Evolutionary conservation across 1,284 basidiomycete genomes (phyloP).

Genomic region (Heterobasidion annosum): DNA sequence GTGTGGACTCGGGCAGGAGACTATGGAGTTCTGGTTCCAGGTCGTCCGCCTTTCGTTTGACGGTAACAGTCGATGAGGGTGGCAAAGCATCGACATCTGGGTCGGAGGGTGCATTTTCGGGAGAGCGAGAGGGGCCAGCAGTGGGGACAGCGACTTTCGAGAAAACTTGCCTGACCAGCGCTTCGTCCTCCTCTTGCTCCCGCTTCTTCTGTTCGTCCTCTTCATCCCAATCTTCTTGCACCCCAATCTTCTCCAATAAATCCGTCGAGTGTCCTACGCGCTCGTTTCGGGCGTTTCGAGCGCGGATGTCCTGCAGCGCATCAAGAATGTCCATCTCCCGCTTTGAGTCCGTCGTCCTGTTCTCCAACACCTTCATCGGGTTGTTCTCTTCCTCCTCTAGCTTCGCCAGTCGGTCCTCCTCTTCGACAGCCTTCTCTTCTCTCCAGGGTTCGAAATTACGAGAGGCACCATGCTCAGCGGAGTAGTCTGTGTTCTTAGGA

Average conservation of each 20-base stretch:
- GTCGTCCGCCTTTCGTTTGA: conserved; percentile 75
- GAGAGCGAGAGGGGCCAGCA: conserved; percentile 17
- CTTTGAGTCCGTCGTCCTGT: conserved; percentile 84
- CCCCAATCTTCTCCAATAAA: conserved; percentile 43
- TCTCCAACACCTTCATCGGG: conserved; percentile 95
- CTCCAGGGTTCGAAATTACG: conserved; percentile 94
- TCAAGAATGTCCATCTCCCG: conserved; percentile 99
- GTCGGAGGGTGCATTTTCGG: neutral
- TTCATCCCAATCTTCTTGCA: conserved; percentile 61
- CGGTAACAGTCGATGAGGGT: conserved; percentile 38
- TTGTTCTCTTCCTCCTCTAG: conserved; percentile 87
- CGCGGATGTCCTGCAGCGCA: conserved; percentile 90
- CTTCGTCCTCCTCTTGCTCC: conserved; percentile 89
- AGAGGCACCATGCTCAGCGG: conserved; percentile 87
- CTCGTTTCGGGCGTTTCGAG: conserved; percentile 89
- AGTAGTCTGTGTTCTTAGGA: conserved; percentile 94
- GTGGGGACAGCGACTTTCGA: conserved; percentile 51
- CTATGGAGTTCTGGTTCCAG: conserved; percentile 62
- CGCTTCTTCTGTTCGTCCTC: conserved; percentile 57
- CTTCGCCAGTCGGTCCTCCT: conserved; percentile 71
- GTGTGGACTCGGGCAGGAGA: conserved; percentile 67
- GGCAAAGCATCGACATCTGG: conserved; percentile 6
- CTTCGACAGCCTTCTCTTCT: conserved; percentile 64
- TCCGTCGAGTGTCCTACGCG: conserved; percentile 63
- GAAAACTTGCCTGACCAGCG: conserved; percentile 80